phyloP scores from a whole-genome alignment of 345 rosid species.

The Zanthoxylum bungeanum region DNA sequence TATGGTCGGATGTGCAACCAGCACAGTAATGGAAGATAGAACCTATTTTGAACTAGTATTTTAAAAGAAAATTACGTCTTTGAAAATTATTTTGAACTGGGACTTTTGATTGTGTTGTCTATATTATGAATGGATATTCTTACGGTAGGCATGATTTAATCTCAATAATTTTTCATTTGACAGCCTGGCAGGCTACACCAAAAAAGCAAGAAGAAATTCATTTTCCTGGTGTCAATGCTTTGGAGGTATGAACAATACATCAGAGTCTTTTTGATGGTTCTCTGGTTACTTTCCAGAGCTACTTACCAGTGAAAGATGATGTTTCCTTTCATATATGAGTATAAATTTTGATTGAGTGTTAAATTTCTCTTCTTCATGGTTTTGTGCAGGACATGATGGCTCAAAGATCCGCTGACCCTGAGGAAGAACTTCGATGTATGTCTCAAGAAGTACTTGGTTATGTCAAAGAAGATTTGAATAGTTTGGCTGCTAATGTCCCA shows the following conservation, averaged over 20 bases:
- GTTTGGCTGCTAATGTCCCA: conserved; percentile 94
- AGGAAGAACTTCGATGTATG: conserved; percentile 97
- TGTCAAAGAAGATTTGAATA: conserved; percentile 90
- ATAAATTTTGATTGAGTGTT: background rate
- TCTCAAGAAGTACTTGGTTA: conserved; percentile 97
- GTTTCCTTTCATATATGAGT: background rate
- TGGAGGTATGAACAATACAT: conserved; percentile 77
- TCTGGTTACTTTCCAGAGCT: conserved; percentile 58
- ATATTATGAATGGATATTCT: no score
- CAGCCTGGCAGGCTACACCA: conserved; percentile 95
- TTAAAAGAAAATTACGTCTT: no score
- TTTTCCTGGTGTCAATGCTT: conserved; percentile 81
- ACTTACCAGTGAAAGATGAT: background rate
- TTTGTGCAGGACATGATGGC: conserved; percentile 68
- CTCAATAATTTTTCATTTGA: conserved; percentile 8
- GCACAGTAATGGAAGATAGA: no score
- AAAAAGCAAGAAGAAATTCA: conserved; percentile 89
- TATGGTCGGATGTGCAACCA: no score
- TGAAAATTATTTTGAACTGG: no score
- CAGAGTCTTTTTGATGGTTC: conserved; percentile 96
- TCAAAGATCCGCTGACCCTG: conserved; percentile 82
- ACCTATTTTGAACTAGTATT: no score
- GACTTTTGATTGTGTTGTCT: no score
- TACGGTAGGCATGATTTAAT: conserved; percentile 1
- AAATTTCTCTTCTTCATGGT: background rate